Percentiles rank a stretch among this genome's conserved stretches.
These are phyloP conservation scores for Chlorociboria aeruginascens DNA, from an alignment of 495 filamentous ascomycete species.

Conservation along the genomic window DNA sequence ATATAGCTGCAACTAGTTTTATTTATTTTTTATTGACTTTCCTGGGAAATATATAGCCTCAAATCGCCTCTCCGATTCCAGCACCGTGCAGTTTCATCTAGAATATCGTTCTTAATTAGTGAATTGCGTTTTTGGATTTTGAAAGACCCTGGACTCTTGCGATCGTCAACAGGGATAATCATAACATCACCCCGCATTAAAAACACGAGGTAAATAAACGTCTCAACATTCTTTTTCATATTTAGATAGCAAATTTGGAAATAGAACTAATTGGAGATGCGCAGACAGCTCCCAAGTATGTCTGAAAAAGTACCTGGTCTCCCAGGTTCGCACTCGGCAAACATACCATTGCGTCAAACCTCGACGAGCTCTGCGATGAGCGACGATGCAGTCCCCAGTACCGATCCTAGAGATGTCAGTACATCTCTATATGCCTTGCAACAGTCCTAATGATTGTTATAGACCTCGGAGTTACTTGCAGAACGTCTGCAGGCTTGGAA, in stretches of 20 bases:
- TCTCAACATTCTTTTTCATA: not conserved
- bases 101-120: too few relatives aligned
- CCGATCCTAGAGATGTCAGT: conserved; percentile 66
- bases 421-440: not conserved
- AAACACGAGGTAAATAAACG: not conserved
- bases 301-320: conserved; percentile 7
- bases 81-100: too few relatives aligned
- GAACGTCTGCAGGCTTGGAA: conserved; percentile 91
- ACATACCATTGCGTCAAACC: conserved; percentile 43
- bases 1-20: too few relatives aligned
- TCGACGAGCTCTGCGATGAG: conserved; percentile 39
- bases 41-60: too few relatives aligned
- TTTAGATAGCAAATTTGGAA: too few relatives aligned
- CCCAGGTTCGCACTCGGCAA: conserved; percentile 13
- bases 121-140: too few relatives aligned
- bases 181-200: not conserved
- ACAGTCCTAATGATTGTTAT: not conserved
- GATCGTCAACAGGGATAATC: too few relatives aligned
- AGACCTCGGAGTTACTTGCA: conserved; percentile 66
- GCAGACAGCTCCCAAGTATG: conserved; percentile 10
- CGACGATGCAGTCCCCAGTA: conserved; percentile 56
- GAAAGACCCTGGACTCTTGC: too few relatives aligned
- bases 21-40: too few relatives aligned
- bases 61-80: too few relatives aligned
- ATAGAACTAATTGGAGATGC: conserved; percentile 4